These are phyloP conservation scores for Gossypium bickii DNA, from an alignment of 345 rosid species.

Conservation along the genomic window DNA sequence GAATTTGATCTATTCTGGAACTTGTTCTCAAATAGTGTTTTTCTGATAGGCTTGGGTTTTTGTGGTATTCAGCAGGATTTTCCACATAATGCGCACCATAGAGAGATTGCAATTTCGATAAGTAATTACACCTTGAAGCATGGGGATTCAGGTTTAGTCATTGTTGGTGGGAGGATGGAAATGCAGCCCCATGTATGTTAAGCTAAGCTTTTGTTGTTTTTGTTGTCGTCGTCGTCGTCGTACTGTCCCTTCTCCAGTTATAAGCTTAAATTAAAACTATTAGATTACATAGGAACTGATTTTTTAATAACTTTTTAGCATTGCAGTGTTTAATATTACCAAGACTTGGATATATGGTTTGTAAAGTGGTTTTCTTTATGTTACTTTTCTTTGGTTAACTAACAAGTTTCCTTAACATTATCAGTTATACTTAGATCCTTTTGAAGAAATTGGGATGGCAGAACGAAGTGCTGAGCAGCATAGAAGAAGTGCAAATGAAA, in stretches of 20 bases:
- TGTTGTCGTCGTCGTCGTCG: background rate
- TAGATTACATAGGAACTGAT: background rate
- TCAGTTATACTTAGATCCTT: constrained; percentile 75
- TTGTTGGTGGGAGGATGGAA: constrained; percentile 98
- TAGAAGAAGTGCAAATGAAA: constrained; percentile 86
- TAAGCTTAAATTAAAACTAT: background rate
- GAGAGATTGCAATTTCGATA: constrained; percentile 77
- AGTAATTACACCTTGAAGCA: constrained; percentile 87
- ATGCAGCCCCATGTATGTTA: constrained; percentile 78
- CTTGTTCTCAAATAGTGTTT: background rate
- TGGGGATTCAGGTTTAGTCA: constrained; percentile 79
- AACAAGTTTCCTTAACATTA: background rate
- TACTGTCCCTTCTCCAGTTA: background rate
- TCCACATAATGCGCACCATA: constrained; percentile 86
- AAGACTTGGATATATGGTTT: background rate
- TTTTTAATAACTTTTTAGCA: background rate
- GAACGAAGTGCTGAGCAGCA: constrained; percentile 74
- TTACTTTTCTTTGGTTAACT: constrained; percentile 3
- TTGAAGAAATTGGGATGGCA: constrained; percentile 77
- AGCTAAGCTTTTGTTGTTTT: background rate
- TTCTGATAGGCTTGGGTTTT: background rate
- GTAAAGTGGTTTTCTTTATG: background rate
- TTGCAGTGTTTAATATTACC: background rate
- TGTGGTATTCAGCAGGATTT: constrained; percentile 61
- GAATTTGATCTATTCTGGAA: background rate